These are phyloP conservation scores for Tuctoria greenei DNA, from an alignment of 176 grass and related monocot species.

Conservation along the genomic window DNA sequence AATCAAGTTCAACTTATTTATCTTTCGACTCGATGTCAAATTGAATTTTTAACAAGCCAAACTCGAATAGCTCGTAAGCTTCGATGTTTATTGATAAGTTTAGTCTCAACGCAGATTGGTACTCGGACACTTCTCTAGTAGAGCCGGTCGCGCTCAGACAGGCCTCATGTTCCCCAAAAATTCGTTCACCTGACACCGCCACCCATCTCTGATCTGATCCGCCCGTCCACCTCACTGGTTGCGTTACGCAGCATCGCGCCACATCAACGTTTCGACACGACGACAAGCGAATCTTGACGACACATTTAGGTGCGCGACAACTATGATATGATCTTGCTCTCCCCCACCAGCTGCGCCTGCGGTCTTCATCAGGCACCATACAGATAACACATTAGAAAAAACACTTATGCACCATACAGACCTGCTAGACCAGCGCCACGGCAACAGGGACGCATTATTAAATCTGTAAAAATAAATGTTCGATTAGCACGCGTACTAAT, in stretches of 20 bases:
- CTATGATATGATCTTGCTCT: background rate
- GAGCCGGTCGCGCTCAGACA: constrained; percentile 19
- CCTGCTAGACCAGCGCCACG: background rate
- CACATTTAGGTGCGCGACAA: background rate
- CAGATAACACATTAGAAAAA: constrained; percentile 80
- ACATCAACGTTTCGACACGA: constrained; percentile 22
- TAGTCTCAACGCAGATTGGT: background rate
- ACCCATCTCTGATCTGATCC: constrained; percentile 12
- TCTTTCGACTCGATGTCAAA: too few species aligned
- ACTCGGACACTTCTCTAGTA: background rate
- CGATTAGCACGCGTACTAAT: background rate
- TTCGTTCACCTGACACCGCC: constrained; percentile 7
- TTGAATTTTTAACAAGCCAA: too few species aligned
- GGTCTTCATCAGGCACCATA: background rate
- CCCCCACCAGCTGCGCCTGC: too few species aligned
- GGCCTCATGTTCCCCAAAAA: constrained; percentile 18
- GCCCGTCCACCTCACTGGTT: background rate
- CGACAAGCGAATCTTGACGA: constrained; percentile 30
- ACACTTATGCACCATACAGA: too few species aligned
- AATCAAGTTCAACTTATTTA: too few species aligned
- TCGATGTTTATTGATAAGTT: too few species aligned
- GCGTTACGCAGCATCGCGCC: background rate
- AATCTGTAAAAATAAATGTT: background rate
- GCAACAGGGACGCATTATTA: background rate
- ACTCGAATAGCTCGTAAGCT: too few species aligned